Base-by-base conservation (phyloP, 176 grass and related monocot genomes). In the Luzula sylvatica region DNA sequence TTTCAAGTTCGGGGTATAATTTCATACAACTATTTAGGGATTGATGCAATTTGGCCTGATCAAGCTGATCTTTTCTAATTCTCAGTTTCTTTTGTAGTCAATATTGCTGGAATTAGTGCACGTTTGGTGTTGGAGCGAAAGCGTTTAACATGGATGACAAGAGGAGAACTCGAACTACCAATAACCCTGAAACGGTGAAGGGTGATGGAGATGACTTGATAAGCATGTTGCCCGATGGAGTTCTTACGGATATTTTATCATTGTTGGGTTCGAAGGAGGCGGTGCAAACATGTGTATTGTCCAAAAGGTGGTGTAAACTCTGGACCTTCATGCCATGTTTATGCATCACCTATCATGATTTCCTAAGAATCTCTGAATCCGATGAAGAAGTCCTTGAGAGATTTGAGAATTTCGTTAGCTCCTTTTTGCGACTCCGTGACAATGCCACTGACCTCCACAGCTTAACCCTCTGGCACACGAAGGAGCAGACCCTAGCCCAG, bases 271-370 rank as follows among this genome's bases (percentile, higher is more conserved):
- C 13, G 15, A 44, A 26, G 11, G 20, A 60, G 38, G 56, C 32
- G 0, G 32, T 60, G 0, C 56, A 60, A 23, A 60, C 38, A 3
- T 60, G 56, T 0, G 12, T 41, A 3, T 8, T 60, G 11, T 60
- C 35, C 5, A 60, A 60, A 23, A 12, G 56, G 2, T 60, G 56
- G 56, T 7, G 42, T 32, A 2, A 60, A 6, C 32, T 60, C 2
- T 60, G 38, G 56, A 23, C 56, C 35, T 43, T n/a, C n/a, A 23
- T 60, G 20, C 5, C 56, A 12, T 60, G 35, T 14, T 40, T 56
- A 15, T 0, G 42, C 4, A 18, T 56, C 9, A 5, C 23, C n/a
- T 56, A 2, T 19, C 5, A 14, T 22, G 11, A 24, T 23, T 35
- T 9, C 9, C 29, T 4, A 35, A 9, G 9, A 35, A 35, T 9